A percentile compares a stretch with the other conserved stretches of the same genome.
phyloP scores from a whole-genome alignment of 2,329 filamentous ascomycete species.

The Byssoonygena ceratinophila region DNA sequence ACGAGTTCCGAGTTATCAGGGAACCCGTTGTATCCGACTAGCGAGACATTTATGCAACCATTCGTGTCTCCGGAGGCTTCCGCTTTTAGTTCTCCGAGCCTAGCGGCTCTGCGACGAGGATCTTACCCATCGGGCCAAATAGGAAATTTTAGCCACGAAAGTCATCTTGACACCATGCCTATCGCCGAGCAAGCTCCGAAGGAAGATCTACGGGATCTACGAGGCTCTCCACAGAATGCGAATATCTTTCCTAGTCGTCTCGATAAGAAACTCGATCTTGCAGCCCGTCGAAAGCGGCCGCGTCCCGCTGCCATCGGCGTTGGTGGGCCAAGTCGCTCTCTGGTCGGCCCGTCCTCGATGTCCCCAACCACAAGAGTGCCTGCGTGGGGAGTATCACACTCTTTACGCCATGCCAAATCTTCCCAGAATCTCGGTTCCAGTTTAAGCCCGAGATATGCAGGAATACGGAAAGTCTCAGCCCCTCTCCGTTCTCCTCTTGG shows the following conservation, averaged over 20 bases:
- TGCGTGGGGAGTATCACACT: conserved; percentile 27
- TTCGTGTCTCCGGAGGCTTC: neutral
- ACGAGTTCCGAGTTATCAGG: neutral
- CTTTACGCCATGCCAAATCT: conserved; percentile 39
- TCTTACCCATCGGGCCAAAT: neutral
- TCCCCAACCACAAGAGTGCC: conserved; percentile 33
- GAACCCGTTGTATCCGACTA: neutral
- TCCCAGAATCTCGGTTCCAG: conserved; percentile 31
- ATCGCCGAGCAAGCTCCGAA: neutral
- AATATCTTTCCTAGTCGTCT: conserved; percentile 11
- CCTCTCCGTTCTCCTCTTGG: conserved; percentile 40
- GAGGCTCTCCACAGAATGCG: neutral
- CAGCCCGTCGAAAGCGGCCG: conserved; percentile 38
- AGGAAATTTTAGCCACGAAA: neutral
- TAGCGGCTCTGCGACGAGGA: neutral
- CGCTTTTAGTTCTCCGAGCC: neutral
- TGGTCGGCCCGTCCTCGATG: conserved; percentile 29
- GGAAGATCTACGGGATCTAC: neutral
- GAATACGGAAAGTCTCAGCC: conserved; percentile 36
- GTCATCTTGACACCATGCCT: neutral
- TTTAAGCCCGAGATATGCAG: conserved; percentile 31
- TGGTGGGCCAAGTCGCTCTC: conserved; percentile 11
- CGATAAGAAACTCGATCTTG: conserved; percentile 37
- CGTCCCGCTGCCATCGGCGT: conserved; percentile 39
- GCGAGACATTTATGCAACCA: conserved; percentile 1